These are phyloP conservation scores for Pichia sp. DNA, from an alignment of 1,139 yeast genomes.

Conservation along the genomic window DNA sequence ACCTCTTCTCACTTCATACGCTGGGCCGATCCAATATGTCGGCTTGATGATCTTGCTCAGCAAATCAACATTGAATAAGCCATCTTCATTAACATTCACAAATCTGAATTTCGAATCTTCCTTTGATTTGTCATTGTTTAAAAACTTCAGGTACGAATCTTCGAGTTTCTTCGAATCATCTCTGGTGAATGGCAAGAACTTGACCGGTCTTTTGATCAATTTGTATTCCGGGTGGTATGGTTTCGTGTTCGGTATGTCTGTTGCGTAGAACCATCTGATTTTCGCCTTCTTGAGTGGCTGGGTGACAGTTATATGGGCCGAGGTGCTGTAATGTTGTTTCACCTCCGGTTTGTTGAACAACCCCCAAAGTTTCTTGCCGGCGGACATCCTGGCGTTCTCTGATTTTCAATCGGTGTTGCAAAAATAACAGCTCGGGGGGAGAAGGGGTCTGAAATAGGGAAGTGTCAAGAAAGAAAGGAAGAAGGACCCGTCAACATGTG, in stretches of 20 bases:
- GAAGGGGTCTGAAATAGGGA: no score
- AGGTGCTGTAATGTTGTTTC: neutral
- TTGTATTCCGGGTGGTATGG: conserved; percentile 58
- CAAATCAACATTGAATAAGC: conserved; percentile 70
- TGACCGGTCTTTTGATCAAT: conserved; percentile 49
- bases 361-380: neutral
- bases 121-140: neutral
- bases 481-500: no score
- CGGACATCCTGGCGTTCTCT: neutral
- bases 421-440: no score
- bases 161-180: conserved; percentile 66
- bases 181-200: conserved; percentile 68
- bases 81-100: conserved; percentile 79
- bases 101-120: neutral
- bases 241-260: conserved; percentile 69
- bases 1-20: conserved; percentile 81
- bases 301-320: neutral
- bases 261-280: conserved; percentile 73
- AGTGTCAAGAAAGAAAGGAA: no score
- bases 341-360: neutral
- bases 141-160: conserved; percentile 36
- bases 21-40: conserved; percentile 88
- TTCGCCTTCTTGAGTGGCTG: neutral
- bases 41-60: conserved; percentile 56
- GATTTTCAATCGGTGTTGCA: no score